phyloP scores from a whole-genome alignment of 2,329 filamentous ascomycete genomes.

The Talaromyces albobiverticillius region DNA sequence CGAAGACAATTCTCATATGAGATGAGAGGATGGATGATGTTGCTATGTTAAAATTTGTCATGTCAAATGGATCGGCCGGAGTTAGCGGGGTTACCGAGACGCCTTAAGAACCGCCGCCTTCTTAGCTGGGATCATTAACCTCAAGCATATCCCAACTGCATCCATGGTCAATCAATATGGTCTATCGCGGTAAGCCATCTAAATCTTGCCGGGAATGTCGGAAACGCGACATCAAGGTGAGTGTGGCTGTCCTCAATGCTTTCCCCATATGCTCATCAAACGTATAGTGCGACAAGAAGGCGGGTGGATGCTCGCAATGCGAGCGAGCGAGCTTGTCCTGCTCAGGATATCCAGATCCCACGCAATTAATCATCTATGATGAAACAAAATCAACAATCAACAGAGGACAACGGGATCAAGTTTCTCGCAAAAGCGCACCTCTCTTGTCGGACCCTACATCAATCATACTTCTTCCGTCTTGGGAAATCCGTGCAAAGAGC shows the following conservation, averaged over 20 bases:
- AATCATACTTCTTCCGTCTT: slow-evolving; percentile 7
- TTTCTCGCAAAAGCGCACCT: not conserved
- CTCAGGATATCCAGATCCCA: slow-evolving; percentile 9
- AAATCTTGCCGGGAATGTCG: slow-evolving; percentile 13
- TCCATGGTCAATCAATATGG: not conserved
- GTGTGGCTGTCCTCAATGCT: not conserved
- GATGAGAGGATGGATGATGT: too few species aligned
- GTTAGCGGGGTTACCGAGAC: slow-evolving; percentile 6
- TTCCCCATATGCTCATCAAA: not conserved
- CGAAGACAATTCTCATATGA: not conserved
- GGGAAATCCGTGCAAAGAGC: slow-evolving; percentile 3
- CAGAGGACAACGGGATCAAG: not conserved
- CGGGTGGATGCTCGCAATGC: slow-evolving; percentile 10
- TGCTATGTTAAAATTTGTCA: too few species aligned
- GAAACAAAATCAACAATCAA: slow-evolving; percentile 10
- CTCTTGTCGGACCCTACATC: not conserved
- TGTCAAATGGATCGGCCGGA: not conserved
- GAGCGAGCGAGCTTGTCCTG: slow-evolving; percentile 3
- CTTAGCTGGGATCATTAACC: not conserved
- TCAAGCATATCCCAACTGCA: not conserved
- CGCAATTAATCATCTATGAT: slow-evolving; percentile 7
- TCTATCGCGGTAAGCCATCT: slow-evolving; percentile 11
- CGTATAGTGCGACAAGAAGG: slow-evolving; percentile 8
- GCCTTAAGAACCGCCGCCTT: not conserved
- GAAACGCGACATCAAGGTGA: slow-evolving; percentile 10